Conservation (phyloP, 2,329 filamentous ascomycete genomes). For the Sordariomycetes sp. region DNA sequence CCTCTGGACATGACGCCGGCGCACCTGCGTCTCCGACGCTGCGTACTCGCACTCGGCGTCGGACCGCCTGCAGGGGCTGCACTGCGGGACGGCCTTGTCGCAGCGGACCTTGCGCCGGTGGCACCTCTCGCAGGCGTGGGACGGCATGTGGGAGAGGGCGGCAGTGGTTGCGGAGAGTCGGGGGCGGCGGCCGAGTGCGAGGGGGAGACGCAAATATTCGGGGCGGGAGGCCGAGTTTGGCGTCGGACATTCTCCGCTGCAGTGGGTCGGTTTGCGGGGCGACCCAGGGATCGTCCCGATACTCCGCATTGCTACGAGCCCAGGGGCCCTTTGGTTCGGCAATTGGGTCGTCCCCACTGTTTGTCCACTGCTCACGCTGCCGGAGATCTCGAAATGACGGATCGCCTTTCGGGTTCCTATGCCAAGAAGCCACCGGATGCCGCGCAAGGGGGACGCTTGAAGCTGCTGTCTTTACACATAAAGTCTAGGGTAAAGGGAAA, state of each 20-base stretch:
- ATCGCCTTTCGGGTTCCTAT: no score
- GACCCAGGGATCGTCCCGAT: no score
- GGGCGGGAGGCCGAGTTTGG: neutral
- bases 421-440: no score
- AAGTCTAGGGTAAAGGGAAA: no score
- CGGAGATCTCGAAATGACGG: no score
- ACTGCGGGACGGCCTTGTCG: neutral
- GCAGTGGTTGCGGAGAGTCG: neutral
- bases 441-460: no score
- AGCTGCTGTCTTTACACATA: no score
- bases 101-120: neutral
- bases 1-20: neutral
- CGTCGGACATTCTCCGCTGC: neutral
- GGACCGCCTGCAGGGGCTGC: neutral
- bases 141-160: neutral
- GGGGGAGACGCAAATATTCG: neutral
- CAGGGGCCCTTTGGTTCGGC: no score
- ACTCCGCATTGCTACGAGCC: no score
- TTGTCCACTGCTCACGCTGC: no score
- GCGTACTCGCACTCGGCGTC: neutral
- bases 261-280: no score
- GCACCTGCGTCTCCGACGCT: neutral
- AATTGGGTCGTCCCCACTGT: no score
- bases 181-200: neutral
- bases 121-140: neutral